A percentile compares a stretch with the other conserved stretches of the same genome.
Evolutionary conservation across 2,329 filamentous ascomycete genomes (phyloP).

Genomic region (Aspergillus sp.): DNA sequence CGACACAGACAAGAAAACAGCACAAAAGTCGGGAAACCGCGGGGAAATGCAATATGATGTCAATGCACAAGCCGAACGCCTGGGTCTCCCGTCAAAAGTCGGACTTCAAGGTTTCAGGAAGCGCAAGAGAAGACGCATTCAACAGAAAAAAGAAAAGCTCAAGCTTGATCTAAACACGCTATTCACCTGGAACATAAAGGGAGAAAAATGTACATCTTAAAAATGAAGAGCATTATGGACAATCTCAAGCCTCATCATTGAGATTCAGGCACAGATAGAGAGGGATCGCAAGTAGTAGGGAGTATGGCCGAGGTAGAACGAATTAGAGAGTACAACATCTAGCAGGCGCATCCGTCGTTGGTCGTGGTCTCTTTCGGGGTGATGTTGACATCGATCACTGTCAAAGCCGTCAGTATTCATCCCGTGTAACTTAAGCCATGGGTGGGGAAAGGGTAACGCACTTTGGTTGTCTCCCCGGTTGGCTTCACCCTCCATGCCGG

Average conservation of each 20-base stretch:
- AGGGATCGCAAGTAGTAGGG: constrained; percentile 14
- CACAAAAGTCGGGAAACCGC: not conserved
- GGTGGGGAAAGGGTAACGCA: constrained; percentile 50
- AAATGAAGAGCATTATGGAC: constrained; percentile 40
- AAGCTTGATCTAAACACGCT: constrained; percentile 33
- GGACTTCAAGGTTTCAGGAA: not conserved
- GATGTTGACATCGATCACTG: constrained; percentile 93
- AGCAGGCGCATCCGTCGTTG: constrained; percentile 75
- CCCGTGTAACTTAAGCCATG: not conserved
- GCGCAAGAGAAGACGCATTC: not conserved
- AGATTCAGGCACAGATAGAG: constrained; percentile 16
- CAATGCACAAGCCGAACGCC: constrained; percentile 16
- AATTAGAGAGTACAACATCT: constrained; percentile 11
- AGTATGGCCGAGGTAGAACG: constrained; percentile 13
- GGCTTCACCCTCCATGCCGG: constrained; percentile 93
- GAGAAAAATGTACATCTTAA: constrained; percentile 41
- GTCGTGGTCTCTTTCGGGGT: constrained; percentile 65
- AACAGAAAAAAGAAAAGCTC: constrained; percentile 2
- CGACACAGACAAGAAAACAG: not conserved
- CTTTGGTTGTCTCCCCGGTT: constrained; percentile 77
- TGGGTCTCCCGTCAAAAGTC: constrained; percentile 4
- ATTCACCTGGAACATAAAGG: constrained; percentile 32
- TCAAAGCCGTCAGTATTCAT: constrained; percentile 27
- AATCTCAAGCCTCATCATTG: constrained; percentile 34
- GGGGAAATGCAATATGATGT: constrained; percentile 2